phyloP scores from a whole-genome alignment of 2,329 filamentous ascomycete genomes.

The Botryotinia globosa region DNA sequence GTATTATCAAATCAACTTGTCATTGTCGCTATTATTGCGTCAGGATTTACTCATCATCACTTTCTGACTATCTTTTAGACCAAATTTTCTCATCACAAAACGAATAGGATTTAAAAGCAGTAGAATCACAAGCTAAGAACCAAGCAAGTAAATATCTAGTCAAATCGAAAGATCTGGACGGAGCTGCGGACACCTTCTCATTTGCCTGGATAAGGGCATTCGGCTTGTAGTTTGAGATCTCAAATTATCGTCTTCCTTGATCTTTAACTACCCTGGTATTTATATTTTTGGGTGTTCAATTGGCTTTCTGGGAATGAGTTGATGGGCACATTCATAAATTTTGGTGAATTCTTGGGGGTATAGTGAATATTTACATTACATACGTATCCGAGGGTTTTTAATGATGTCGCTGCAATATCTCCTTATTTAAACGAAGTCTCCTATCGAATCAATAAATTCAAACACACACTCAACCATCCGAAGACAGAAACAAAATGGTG shows the following conservation, averaged over 20 bases:
- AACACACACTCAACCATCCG: no score
- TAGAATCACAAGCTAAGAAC: no score
- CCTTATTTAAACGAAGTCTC: neutral
- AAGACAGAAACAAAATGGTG: no score
- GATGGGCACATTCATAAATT: neutral
- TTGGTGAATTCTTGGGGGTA: neutral
- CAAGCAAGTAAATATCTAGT: no score
- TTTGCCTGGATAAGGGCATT: no score
- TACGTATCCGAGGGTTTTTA: neutral
- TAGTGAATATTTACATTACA: neutral
- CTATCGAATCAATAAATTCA: no score
- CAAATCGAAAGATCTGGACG: neutral
- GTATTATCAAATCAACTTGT: no score
- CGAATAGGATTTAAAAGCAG: fast-evolving
- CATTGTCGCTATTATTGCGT: no score
- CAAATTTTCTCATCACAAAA: no score
- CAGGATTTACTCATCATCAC: no score
- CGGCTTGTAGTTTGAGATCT: neutral
- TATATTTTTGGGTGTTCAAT: neutral
- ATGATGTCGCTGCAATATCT: neutral
- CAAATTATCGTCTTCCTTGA: fast-evolving
- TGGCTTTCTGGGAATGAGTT: neutral
- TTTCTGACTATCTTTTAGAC: no score
- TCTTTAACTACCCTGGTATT: neutral
- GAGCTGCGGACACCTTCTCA: no score